Conservation (phyloP, 176 grass and related monocot species). For the Oropetium thomaeum region DNA sequence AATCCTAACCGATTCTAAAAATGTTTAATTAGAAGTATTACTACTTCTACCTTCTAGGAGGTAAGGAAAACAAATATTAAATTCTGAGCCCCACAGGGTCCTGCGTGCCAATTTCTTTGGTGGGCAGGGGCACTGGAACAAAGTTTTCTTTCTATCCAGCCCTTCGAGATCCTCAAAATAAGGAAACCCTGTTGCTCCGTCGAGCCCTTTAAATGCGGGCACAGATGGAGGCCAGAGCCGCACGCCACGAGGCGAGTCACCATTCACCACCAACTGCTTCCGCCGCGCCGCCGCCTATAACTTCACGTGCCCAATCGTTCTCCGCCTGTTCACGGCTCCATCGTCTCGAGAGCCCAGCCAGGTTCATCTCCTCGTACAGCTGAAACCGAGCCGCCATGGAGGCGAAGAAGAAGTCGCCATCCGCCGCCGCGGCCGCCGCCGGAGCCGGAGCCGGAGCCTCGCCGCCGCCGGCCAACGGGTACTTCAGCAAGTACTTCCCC, state of each 20-base stretch:
- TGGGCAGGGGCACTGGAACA: background rate
- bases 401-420: conserved; percentile 34
- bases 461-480: conserved; percentile 11
- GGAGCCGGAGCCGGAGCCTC: conserved; percentile 8
- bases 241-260: conserved; percentile 43
- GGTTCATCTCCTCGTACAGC: conserved; percentile 2
- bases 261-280: conserved; percentile 19
- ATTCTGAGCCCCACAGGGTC: too few relatives aligned
- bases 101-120: too few relatives aligned
- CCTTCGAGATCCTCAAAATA: background rate
- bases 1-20: too few relatives aligned
- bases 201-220: conserved; percentile 37
- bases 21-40: too few relatives aligned
- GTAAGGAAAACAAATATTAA: too few relatives aligned
- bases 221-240: conserved; percentile 45
- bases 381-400: conserved; percentile 25
- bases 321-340: background rate
- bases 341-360: background rate
- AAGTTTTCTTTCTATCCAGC: background rate
- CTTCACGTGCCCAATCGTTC: conserved; percentile 32
- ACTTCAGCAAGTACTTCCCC: conserved; percentile 48
- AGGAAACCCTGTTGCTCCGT: background rate
- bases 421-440: conserved; percentile 19
- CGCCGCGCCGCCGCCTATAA: conserved; percentile 31
- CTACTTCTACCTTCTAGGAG: too few relatives aligned